A percentile compares a stretch with the other conserved stretches of the same genome.
Conservation (phyloP, 768 basidiomycete species). For the Tylopilus balloui region DNA sequence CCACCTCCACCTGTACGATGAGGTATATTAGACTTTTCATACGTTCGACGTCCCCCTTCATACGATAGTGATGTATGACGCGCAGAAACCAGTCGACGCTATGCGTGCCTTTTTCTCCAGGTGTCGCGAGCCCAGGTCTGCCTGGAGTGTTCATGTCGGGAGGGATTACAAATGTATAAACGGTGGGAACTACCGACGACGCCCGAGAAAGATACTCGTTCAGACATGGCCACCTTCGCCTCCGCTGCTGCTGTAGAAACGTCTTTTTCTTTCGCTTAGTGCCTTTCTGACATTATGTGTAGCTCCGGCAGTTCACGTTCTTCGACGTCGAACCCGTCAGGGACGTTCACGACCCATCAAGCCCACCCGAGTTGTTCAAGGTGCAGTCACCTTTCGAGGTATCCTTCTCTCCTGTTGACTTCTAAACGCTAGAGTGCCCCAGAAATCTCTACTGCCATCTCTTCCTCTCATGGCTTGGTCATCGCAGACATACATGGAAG, state of each 20-base stretch:
- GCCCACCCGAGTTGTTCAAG: constrained; percentile 75
- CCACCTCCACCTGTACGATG: no score
- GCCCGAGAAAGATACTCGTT: no score
- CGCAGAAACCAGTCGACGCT: no score
- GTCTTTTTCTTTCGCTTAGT: not conserved
- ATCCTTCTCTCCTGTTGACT: not conserved
- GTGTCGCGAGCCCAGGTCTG: no score
- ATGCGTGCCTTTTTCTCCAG: no score
- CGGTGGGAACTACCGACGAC: no score
- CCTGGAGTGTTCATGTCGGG: no score
- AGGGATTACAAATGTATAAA: no score
- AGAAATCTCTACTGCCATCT: constrained; percentile 68
- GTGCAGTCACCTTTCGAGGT: constrained; percentile 33
- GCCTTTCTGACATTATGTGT: constrained; percentile 7
- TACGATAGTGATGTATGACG: no score
- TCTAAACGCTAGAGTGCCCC: constrained; percentile 43
- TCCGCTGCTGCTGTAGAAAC: constrained; percentile 18
- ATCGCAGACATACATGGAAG: constrained; percentile 86
- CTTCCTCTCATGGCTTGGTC: constrained; percentile 62
- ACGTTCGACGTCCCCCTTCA: no score
- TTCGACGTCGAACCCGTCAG: constrained; percentile 76
- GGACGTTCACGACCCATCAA: constrained; percentile 72
- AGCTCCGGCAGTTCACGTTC: constrained; percentile 92
- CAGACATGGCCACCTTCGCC: constrained; percentile 13
- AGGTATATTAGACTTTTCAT: no score